These are phyloP conservation scores for Leccinum ponderosum DNA, from an alignment of 1,284 basidiomycete genomes.

Conservation along the genomic window DNA sequence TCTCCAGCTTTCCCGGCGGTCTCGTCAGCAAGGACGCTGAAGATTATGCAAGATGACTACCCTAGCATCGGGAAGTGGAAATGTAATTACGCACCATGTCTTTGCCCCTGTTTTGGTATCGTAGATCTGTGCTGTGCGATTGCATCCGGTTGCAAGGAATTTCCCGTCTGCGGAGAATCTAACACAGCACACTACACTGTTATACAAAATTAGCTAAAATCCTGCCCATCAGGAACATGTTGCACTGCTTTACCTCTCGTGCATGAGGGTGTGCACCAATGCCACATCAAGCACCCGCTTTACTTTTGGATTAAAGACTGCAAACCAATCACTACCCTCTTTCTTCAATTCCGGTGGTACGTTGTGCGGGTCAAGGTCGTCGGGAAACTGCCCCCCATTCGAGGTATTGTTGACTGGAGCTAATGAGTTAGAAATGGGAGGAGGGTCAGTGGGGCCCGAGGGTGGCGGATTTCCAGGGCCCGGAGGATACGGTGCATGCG, in stretches of 20 bases:
- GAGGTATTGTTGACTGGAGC: constrained; percentile 29
- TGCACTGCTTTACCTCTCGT: constrained; percentile 75
- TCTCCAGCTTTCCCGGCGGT: constrained; percentile 66
- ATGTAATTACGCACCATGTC: constrained; percentile 46
- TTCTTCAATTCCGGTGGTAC: constrained; percentile 62
- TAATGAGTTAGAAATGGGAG: constrained; percentile 24
- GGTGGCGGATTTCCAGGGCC: constrained; percentile 37
- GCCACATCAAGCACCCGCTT: constrained; percentile 86
- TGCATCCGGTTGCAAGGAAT: constrained; percentile 77
- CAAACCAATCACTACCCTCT: constrained; percentile 94
- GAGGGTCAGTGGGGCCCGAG: constrained; percentile 28
- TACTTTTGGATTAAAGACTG: constrained; percentile 87
- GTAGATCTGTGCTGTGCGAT: constrained; percentile 75
- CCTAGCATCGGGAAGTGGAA: neutral
- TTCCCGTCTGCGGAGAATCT: constrained; percentile 82
- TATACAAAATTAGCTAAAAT: constrained; percentile 11
- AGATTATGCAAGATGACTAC: constrained; percentile 15
- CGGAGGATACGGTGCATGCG: constrained; percentile 38
- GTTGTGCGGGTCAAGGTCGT: constrained; percentile 48
- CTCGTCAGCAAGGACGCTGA: constrained; percentile 71
- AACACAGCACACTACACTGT: constrained; percentile 79
- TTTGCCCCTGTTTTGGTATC: constrained; percentile 71
- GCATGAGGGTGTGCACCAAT: constrained; percentile 87
- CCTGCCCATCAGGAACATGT: neutral
- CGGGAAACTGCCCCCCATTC: constrained; percentile 41